A percentile compares a stretch with the other conserved stretches of the same genome.
These are phyloP conservation scores for Lumnitzera littorea DNA, from an alignment of 345 rosid genomes.

Conservation along the genomic window DNA sequence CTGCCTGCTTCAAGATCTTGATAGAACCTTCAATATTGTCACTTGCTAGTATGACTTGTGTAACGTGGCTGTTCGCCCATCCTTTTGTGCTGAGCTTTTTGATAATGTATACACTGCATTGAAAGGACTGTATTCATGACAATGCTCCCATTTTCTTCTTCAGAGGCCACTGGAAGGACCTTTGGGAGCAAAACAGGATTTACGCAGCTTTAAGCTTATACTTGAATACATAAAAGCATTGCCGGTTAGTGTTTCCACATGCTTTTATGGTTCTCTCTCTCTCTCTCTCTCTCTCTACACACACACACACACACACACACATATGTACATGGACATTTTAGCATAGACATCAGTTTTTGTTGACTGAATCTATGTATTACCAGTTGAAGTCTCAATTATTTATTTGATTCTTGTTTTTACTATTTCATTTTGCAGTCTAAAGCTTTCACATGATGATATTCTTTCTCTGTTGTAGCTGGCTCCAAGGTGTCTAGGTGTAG, in stretches of 20 bases:
- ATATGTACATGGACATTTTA: neutral
- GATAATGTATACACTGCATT: neutral
- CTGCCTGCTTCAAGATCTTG: too few relatives aligned
- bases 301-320: too few relatives aligned
- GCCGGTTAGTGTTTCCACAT: slow-evolving; percentile 52
- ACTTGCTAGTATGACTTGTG: neutral
- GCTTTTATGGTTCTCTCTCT: neutral
- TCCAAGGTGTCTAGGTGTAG: too few relatives aligned
- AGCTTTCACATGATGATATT: too few relatives aligned
- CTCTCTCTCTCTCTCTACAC: too few relatives aligned
- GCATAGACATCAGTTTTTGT: too few relatives aligned
- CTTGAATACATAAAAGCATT: slow-evolving; percentile 84
- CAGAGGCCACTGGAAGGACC: slow-evolving; percentile 75
- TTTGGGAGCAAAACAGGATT: slow-evolving; percentile 56
- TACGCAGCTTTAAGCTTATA: slow-evolving; percentile 77
- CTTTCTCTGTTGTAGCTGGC: too few relatives aligned
- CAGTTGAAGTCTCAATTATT: too few relatives aligned
- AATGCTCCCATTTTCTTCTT: slow-evolving; percentile 14
- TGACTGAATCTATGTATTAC: too few relatives aligned
- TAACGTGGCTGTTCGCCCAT: neutral
- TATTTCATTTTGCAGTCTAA: too few relatives aligned
- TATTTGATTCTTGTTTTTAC: too few relatives aligned
- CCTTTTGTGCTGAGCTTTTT: slow-evolving; percentile 1
- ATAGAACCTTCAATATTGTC: too few relatives aligned
- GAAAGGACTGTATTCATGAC: neutral